A percentile compares a stretch with the other conserved stretches of the same genome.
phyloP scores from a whole-genome alignment of 768 basidiomycete genomes.

The Auriculariales sp. region DNA sequence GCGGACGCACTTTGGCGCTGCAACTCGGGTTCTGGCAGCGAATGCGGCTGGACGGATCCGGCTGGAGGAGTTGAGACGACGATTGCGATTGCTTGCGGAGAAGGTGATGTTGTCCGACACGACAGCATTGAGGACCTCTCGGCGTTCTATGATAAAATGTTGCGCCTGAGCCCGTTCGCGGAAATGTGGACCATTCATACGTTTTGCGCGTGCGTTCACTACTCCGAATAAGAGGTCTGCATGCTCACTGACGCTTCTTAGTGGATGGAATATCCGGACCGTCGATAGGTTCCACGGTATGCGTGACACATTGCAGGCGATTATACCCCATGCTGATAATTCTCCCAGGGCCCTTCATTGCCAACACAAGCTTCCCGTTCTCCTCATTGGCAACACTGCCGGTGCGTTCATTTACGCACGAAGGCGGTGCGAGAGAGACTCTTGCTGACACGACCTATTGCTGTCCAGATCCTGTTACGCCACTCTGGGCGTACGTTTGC shows the following conservation, averaged over 20 bases:
- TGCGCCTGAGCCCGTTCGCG: conserved; percentile 8
- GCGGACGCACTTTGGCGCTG: background rate
- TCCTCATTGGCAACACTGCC: conserved; percentile 27
- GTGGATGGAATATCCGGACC: background rate
- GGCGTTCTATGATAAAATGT: conserved; percentile 3
- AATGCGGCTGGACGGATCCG: conserved; percentile 2
- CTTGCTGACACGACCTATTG: background rate
- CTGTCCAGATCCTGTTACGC: background rate
- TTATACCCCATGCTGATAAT: too few species aligned
- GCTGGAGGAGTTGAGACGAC: background rate
- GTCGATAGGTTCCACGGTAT: conserved; percentile 5
- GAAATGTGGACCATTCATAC: conserved; percentile 8
- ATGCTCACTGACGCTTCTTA: background rate
- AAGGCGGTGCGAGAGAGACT: background rate
- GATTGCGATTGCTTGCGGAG: conserved; percentile 9
- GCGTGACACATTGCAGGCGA: conserved; percentile 10
- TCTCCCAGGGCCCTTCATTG: conserved; percentile 19
- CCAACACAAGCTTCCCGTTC: conserved; percentile 25
- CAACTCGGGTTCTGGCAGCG: background rate
- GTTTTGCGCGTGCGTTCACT: background rate
- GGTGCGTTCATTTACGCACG: conserved; percentile 4
- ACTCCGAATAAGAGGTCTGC: background rate
- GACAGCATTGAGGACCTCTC: conserved; percentile 7
- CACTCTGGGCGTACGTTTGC: background rate
- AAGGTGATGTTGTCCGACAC: conserved; percentile 4